Base-by-base conservation (phyloP, 2,329 filamentous ascomycete species). In the Huntiella moniliformis region DNA sequence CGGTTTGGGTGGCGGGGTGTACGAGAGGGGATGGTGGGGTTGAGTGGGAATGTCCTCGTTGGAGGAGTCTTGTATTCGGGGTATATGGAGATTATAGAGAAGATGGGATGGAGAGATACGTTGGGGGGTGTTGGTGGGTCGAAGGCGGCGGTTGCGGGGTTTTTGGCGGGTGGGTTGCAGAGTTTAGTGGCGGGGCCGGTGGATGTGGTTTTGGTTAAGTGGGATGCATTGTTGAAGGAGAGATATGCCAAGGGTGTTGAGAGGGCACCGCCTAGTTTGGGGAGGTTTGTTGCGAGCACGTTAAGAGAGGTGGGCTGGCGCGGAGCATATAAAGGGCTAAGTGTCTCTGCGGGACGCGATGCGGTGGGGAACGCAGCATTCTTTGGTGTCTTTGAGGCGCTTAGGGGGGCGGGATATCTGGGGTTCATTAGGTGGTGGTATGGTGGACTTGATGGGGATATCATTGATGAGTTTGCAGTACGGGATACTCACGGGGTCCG, bases 21-120 rank as follows among this genome's bases (percentile, higher is more conserved):
- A 8, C 80, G 79, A 0, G 77, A 83, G 51, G 79, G 85, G 61
- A 74, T 86, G n/a, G 61, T 86, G 15, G 81, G 82, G 11, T 64
- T 86, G 37, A 63, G 84, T 13, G 82, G 81, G 32, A 87, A 86
- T 53, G 72, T 82, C 1, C 74, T 72, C 34, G 78, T 86, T 42
- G 80, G 80, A 2, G 79, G 79, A 1, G 72, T 86, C 3, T 63
- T 86, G 12, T 87, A 86, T 59, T 83, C 80, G 1, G 74, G 71
- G 53, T 87, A 87, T 55, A 68, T 86, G 13, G 77, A 82, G 51
- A 74, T 77, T 35, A 67, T 87, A 2, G 77, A 71, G 12, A 60
- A 57, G 1, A 65, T 85, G 2, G 34, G 79, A 77, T 49, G 61
- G 56, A 42, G 61, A 61, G 44, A 66, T 66, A 0, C 56, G 67